A percentile compares a stretch with the other conserved stretches of the same genome.
Evolutionary conservation across 306 rosid species (phyloP).

Genomic region (Canavalia ensiformis): DNA sequence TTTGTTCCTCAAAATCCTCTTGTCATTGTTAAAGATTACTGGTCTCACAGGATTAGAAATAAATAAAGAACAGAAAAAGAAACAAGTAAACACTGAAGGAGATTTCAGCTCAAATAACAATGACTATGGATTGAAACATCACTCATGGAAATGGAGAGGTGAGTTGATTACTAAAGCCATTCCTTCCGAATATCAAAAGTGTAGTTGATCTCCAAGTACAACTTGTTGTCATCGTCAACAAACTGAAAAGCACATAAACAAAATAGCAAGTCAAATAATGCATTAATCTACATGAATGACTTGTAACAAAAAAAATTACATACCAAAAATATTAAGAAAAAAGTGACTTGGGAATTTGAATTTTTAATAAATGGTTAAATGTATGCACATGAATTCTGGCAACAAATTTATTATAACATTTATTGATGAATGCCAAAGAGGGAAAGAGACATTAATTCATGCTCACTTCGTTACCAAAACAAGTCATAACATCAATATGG

Average conservation of each 20-base stretch:
- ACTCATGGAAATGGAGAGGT: slow-evolving; percentile 20
- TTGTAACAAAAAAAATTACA: background rate
- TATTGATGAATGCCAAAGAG: slow-evolving; percentile 38
- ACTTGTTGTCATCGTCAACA: slow-evolving; percentile 84
- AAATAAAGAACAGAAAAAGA: slow-evolving; percentile 49
- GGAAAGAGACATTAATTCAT: slow-evolving; percentile 44
- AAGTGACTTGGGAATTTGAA: slow-evolving; percentile 51
- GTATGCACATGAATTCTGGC: slow-evolving; percentile 45
- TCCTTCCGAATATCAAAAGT: slow-evolving; percentile 82
- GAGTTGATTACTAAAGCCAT: slow-evolving; percentile 58
- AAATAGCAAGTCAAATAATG: background rate
- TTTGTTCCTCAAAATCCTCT: slow-evolving; percentile 45
- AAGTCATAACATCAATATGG: slow-evolving; percentile 11
- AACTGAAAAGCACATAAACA: slow-evolving; percentile 57
- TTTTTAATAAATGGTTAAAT: slow-evolving; percentile 30
- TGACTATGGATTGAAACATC: slow-evolving; percentile 39
- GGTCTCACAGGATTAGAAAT: slow-evolving; percentile 43
- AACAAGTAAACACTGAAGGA: slow-evolving; percentile 49
- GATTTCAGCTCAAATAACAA: slow-evolving; percentile 49
- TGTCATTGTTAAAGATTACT: slow-evolving; percentile 56
- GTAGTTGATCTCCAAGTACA: slow-evolving; percentile 87
- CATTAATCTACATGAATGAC: background rate
- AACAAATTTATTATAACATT: slow-evolving; percentile 44
- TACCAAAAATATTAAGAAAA: background rate
- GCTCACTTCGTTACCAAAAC: slow-evolving; percentile 39